Evolutionary conservation across 1,139 yeast species (phyloP).

Genomic region (Torulaspora globosa): DNA sequence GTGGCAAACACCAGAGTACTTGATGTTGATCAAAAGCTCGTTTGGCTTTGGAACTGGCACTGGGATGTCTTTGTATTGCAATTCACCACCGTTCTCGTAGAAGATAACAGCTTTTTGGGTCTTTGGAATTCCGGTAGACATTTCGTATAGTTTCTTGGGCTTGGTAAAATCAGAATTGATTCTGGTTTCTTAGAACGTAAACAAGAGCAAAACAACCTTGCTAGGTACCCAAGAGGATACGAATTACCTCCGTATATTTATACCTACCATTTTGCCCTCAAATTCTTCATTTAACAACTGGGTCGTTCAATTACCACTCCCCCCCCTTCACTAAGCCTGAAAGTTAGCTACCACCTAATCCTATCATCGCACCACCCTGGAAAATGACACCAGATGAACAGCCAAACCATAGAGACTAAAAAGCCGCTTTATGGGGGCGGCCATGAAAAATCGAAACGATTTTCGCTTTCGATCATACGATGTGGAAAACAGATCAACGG

Average conservation of each 20-base stretch:
- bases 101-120: slow-evolving; percentile 49
- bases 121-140: slow-evolving; percentile 34
- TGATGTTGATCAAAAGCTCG: slow-evolving; percentile 54
- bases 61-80: slow-evolving; percentile 52
- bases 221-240: neutral
- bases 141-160: neutral
- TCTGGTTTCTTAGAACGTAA: neutral
- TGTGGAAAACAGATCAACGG: neutral
- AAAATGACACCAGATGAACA: neutral
- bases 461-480: slow-evolving; percentile 2
- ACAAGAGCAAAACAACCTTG: neutral
- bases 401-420: too few species aligned
- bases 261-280: neutral
- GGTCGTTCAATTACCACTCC: neutral
- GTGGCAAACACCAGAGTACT: slow-evolving; percentile 65
- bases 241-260: neutral
- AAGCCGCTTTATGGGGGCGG: neutral
- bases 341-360: neutral
- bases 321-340: neutral
- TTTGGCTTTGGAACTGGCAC: slow-evolving; percentile 57
- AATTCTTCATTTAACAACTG: neutral
- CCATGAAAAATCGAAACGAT: too few species aligned
- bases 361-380: neutral
- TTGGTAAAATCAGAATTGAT: slow-evolving; percentile 2
- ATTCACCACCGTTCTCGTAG: slow-evolving; percentile 45